These are phyloP conservation scores for Lichtheimia ornata DNA, from an alignment of 371 early-diverging fungal genomes.

Conservation along the genomic window DNA sequence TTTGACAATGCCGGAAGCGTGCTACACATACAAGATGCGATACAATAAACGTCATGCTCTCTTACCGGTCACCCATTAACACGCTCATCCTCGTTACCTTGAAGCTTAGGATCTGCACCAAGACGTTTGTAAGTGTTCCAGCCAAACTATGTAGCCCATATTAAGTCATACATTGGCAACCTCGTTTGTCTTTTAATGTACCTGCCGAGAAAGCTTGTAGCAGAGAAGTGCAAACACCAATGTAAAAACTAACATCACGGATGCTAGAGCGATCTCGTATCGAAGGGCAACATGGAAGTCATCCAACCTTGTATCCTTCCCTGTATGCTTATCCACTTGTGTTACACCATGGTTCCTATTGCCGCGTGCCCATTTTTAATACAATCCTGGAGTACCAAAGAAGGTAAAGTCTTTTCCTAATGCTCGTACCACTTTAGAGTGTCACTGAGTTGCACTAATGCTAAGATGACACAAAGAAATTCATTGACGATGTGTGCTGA, in stretches of 20 bases:
- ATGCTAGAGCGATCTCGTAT: constrained; percentile 38
- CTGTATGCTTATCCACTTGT: constrained; percentile 16
- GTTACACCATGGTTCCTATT: constrained; percentile 21
- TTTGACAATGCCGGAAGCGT: constrained; percentile 36
- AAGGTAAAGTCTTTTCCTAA: background rate
- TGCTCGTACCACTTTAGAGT: constrained; percentile 38
- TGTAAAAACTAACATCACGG: constrained; percentile 23
- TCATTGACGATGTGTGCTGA: constrained; percentile 40
- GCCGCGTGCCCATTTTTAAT: constrained; percentile 6
- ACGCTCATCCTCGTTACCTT: constrained; percentile 21
- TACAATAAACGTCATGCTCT: background rate
- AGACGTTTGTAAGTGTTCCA: constrained; percentile 49
- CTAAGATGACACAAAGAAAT: constrained; percentile 37
- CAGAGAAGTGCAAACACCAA: constrained; percentile 31
- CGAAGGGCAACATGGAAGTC: constrained; percentile 31
- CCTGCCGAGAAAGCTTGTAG: constrained; percentile 35
- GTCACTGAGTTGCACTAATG: constrained; percentile 42
- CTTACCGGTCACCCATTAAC: background rate
- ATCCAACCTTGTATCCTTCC: constrained; percentile 15
- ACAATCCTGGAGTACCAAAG: background rate
- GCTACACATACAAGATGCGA: constrained; percentile 14
- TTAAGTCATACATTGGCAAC: background rate
- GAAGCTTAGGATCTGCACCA: constrained; percentile 44
- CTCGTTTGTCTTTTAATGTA: background rate
- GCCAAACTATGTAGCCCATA: constrained; percentile 28